Evolutionary conservation across 2,329 filamentous ascomycete genomes (phyloP).

Genomic region (Aureobasidium sp.): DNA sequence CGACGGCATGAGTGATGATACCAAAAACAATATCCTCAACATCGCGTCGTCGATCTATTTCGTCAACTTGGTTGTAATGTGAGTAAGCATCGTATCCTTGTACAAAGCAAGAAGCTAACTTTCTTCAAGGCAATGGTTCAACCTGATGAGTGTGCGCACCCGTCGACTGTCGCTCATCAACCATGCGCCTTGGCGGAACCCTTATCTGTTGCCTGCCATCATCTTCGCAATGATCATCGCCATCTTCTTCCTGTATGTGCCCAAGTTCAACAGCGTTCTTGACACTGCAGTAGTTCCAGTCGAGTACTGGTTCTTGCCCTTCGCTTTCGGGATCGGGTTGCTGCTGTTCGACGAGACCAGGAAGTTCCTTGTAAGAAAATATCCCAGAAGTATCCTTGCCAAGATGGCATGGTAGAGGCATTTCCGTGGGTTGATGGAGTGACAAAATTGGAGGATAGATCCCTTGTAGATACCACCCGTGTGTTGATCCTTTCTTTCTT

Average conservation of each 20-base stretch:
- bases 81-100: constrained; percentile 23
- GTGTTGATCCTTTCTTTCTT: neutral
- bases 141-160: constrained; percentile 62
- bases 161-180: constrained; percentile 58
- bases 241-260: constrained; percentile 60
- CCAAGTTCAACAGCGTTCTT: constrained; percentile 54
- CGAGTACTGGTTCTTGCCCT: constrained; percentile 70
- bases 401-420: constrained; percentile 57
- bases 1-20: constrained; percentile 43
- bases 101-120: neutral
- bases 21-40: constrained; percentile 51
- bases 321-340: constrained; percentile 61
- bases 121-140: constrained; percentile 60
- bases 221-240: constrained; percentile 62
- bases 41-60: constrained; percentile 70
- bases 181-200: constrained; percentile 62
- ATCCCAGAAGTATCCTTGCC: constrained; percentile 51
- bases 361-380: constrained; percentile 56
- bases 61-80: constrained; percentile 73
- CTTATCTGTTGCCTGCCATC: constrained; percentile 64
- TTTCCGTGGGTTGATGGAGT: neutral
- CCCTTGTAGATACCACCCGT: neutral
- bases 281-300: constrained; percentile 58
- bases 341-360: constrained; percentile 60
- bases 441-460: neutral